Conservation (phyloP, 345 rosid genomes). For the Erodium maritimum region DNA sequence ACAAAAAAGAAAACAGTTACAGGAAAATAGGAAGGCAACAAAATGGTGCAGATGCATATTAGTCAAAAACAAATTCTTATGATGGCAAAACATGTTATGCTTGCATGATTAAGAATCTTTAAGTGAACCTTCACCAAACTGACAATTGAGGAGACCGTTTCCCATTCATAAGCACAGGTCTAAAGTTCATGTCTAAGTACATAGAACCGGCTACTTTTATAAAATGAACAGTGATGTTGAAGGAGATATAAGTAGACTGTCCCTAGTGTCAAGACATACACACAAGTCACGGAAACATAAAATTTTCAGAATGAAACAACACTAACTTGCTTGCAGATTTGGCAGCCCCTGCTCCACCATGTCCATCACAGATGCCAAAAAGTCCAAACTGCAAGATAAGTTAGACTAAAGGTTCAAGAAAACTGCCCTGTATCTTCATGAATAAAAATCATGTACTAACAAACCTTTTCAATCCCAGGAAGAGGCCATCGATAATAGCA, state of each 20-base stretch:
- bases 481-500: conserved; percentile 89
- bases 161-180: too few species aligned
- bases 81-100: background rate
- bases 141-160: too few species aligned
- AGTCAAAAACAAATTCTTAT: background rate
- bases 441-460: conserved; percentile 13
- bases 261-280: background rate
- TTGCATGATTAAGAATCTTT: background rate
- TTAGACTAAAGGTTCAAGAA: background rate
- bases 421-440: background rate
- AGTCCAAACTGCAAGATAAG: conserved; percentile 64
- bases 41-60: background rate
- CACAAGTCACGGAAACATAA: conserved; percentile 7
- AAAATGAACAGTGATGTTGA: background rate
- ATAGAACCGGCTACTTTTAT: too few species aligned
- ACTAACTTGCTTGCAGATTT: conserved; percentile 87
- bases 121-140: background rate
- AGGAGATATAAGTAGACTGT: background rate
- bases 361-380: conserved; percentile 97
- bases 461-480: conserved; percentile 69
- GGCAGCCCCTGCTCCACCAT: conserved; percentile 88
- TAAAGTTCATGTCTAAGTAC: too few species aligned
- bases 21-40: background rate
- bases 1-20: too few species aligned
- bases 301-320: conserved; percentile 13